phyloP scores from a whole-genome alignment of 495 filamentous ascomycete species.

The Thozetella sp. region DNA sequence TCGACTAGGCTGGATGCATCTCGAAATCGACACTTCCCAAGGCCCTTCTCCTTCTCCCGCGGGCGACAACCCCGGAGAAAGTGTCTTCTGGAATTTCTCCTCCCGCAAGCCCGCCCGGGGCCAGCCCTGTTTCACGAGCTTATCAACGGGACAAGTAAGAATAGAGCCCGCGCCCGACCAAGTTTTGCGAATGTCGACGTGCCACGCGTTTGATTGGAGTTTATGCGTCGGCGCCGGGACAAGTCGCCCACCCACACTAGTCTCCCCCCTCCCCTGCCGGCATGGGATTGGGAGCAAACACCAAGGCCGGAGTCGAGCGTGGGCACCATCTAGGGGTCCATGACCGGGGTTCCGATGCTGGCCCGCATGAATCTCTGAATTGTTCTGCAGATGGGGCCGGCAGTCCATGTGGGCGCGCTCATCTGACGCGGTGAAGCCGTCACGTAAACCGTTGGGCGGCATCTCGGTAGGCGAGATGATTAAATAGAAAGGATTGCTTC shows the following conservation, averaged over 20 bases:
- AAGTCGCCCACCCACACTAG: not conserved
- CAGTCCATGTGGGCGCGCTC: not conserved
- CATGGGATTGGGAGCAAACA: not conserved
- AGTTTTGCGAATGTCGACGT: not conserved
- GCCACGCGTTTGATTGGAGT: conserved; percentile 2
- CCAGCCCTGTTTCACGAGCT: not conserved
- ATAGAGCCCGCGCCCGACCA: not conserved
- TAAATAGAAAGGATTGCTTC: not conserved
- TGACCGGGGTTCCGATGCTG: not conserved
- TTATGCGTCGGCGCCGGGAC: not conserved
- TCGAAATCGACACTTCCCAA: no score
- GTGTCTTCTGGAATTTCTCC: no score
- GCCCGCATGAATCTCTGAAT: conserved; percentile 2
- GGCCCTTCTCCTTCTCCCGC: no score
- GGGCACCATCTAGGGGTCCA: not conserved
- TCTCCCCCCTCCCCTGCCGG: not conserved
- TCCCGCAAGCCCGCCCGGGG: no score
- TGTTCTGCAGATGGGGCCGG: not conserved
- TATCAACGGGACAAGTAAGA: not conserved
- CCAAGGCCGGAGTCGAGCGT: not conserved
- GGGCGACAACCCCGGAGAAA: no score
- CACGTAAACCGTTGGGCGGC: not conserved
- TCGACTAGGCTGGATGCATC: no score
- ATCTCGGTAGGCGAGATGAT: not conserved
- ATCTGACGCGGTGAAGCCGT: not conserved